These are phyloP conservation scores for Solanum virginianum DNA, from an alignment of 257 asterid genomes.

Conservation along the genomic window DNA sequence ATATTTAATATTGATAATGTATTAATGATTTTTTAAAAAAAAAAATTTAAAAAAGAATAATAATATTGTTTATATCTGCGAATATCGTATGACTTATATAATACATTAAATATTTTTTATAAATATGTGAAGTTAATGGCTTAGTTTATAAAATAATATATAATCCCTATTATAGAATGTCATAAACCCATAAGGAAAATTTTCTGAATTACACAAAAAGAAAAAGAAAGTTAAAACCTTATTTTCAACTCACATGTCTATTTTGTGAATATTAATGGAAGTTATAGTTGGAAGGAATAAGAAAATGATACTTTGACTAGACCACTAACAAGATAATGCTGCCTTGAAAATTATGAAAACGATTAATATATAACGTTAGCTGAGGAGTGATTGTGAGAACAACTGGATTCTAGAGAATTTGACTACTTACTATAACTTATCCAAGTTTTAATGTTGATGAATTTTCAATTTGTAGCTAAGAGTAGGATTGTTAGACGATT, in stretches of 20 bases:
- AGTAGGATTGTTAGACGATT: not conserved
- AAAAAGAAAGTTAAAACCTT: not conserved
- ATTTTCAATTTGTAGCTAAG: not conserved
- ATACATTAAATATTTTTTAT: no score
- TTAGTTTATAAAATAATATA: not conserved
- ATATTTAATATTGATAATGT: no score
- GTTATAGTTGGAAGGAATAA: not conserved
- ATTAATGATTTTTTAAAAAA: no score
- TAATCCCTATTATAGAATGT: not conserved
- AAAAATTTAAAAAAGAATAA: no score
- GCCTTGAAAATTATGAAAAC: not conserved
- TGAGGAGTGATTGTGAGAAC: not conserved
- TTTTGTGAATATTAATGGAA: not conserved
- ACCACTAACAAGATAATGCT: not conserved
- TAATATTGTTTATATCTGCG: no score
- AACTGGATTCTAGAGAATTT: not conserved
- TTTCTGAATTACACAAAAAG: not conserved
- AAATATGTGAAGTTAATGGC: not conserved
- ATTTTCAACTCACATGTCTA: not conserved
- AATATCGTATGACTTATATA: no score
- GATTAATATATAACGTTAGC: not conserved
- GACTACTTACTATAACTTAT: not conserved
- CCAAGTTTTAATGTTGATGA: not conserved
- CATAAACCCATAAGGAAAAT: not conserved
- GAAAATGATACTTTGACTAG: not conserved